These are phyloP conservation scores for Terfezia boudieri DNA, from an alignment of 495 filamentous ascomycete genomes.

Conservation along the genomic window DNA sequence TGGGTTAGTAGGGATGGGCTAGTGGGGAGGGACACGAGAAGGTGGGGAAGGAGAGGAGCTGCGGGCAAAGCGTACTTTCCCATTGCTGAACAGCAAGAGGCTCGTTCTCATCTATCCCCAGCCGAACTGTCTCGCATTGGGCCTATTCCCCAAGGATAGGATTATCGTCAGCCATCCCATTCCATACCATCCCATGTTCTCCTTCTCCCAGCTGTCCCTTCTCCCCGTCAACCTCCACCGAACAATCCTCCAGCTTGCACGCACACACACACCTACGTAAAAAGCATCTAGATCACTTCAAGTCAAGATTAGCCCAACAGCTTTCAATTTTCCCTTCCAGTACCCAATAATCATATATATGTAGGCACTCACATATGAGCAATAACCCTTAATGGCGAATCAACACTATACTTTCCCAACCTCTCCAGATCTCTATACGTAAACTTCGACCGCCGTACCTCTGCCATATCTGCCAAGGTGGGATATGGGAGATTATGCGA, in stretches of 20 bases:
- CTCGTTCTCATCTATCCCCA: slow-evolving; percentile 45
- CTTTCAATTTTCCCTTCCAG: background rate
- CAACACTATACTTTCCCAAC: slow-evolving; percentile 43
- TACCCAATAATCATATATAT: background rate
- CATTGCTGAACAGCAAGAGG: slow-evolving; percentile 87
- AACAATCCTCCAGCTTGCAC: background rate
- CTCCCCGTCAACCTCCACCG: too few relatives aligned
- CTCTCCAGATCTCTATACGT: slow-evolving; percentile 65
- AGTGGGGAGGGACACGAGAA: background rate
- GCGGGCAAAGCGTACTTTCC: slow-evolving; percentile 19
- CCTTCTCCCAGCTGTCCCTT: too few relatives aligned
- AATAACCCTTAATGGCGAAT: slow-evolving; percentile 62
- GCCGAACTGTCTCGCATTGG: slow-evolving; percentile 79
- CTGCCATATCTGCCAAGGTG: too few relatives aligned
- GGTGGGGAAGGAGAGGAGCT: too few relatives aligned
- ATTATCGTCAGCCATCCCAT: background rate
- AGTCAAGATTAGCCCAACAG: background rate
- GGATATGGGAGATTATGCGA: too few relatives aligned
- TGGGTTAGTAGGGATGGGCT: background rate
- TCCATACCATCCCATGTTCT: background rate
- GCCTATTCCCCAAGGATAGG: slow-evolving; percentile 24
- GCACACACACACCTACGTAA: slow-evolving; percentile 27
- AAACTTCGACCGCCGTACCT: slow-evolving; percentile 23
- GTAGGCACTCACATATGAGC: slow-evolving; percentile 40
- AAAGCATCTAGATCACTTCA: slow-evolving; percentile 73